Evolutionary conservation across 306 rosid genomes (phyloP), one percentile per base, ranked within the genome.

Genomic region (Sicyos edulis): DNA sequence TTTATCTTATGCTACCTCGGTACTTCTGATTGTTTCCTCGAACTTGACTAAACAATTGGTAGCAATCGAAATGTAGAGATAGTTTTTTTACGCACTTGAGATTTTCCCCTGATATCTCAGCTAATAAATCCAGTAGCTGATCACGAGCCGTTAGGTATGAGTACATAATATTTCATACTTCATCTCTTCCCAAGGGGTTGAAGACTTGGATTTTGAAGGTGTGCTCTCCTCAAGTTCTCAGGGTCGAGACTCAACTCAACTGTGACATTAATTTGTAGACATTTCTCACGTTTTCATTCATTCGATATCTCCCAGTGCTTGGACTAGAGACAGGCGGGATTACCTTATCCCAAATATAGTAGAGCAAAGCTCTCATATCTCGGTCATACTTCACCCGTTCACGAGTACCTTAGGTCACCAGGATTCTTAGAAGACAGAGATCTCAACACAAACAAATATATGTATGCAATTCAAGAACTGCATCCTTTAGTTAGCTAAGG

Each of bases 121-220:
- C 51, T 64, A 64, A 10, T 64, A 64, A 17, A 64, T 40, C 10
- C 52, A 64, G 26, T 17, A 42, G 15, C 70, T n/a, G n/a, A n/a
- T 22, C 60, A 0, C 60, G 32, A 55, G 37, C 9, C 7, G 22
- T 22, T 1, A 58, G 64, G 24, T 22, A 58, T 5, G 40, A 59
- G 17, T 61, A 16, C 40, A 12, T 19, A 63, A 63, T 37, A 7
- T 8, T 63, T 17, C 15, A 9, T 1, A 17, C 22, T 37, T 40
- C 70, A n/a, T 40, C n/a, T n/a, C n/a, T n/a, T n/a, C n/a, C n/a
- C n/a, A n/a, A n/a, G n/a, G n/a, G n/a, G n/a, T n/a, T n/a, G n/a
- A n/a, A n/a, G n/a, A n/a, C n/a, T n/a, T n/a, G n/a, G n/a, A n/a
- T n/a, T n/a, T n/a, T n/a, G n/a, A n/a, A n/a, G n/a, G n/a, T n/a